Conservation (phyloP, 2,329 filamentous ascomycete genomes). For the Fusarium odoratissimum region DNA sequence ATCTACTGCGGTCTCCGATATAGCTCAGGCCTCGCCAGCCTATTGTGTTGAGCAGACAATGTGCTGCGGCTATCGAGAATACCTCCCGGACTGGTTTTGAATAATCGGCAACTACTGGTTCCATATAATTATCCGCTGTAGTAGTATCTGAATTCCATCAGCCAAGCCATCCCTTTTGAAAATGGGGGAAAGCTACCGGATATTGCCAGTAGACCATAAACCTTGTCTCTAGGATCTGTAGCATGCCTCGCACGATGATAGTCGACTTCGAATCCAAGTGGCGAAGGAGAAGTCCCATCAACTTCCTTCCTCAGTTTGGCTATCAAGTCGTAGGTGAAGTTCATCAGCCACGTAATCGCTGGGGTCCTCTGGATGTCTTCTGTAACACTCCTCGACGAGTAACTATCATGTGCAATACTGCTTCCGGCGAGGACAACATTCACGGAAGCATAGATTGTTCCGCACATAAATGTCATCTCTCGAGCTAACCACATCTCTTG, state of each 20-base stretch:
- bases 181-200: background rate
- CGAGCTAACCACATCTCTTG: constrained; percentile 9
- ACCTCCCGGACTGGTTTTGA: background rate
- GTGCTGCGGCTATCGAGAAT: constrained; percentile 1
- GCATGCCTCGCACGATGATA: constrained; percentile 1
- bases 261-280: background rate
- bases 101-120: background rate
- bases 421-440: background rate
- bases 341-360: background rate
- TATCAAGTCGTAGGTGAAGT: background rate
- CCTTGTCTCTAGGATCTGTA: background rate
- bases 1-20: background rate
- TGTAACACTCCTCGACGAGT: background rate
- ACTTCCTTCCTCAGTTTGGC: background rate
- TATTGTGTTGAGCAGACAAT: background rate
- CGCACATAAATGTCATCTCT: constrained; percentile 1
- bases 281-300: background rate
- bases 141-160: background rate
- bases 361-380: background rate
- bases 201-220: background rate
- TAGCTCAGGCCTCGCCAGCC: background rate
- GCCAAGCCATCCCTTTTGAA: rapidly evolving
- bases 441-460: background rate
- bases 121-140: background rate
- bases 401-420: background rate